Evolutionary conservation across 83 land plant genomes (phyloP), one percentile per base, ranked within the genome.

Genomic region (Diphasiastrum complanatum): DNA sequence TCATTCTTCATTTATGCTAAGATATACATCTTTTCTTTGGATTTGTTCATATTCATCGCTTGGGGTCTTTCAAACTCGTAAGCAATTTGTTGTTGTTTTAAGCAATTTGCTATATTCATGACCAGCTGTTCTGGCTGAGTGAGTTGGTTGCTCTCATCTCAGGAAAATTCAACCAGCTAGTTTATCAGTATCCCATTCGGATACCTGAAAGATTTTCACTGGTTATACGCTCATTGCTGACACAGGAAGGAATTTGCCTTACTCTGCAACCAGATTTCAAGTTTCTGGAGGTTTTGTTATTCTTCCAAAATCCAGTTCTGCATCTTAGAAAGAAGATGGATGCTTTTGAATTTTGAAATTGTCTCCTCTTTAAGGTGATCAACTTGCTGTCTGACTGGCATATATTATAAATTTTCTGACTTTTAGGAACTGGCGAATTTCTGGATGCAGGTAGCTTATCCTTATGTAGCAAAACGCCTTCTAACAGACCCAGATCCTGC

Each of bases 401-500:
- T 18, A 18, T 5, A 48, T 5, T 8, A 40, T 8, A 40, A 40
- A 40, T 40, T 40, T 16, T 16, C 43, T 40, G n/a, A n/a, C n/a
- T n/a, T n/a, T n/a, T n/a, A n/a, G n/a, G n/a, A n/a, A n/a, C n/a
- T n/a, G n/a, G n/a, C n/a, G n/a, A n/a, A n/a, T 22, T 14, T 16
- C 33, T 47, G 56, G 5, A 33, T 70, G 30, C 64, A 92, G 98
- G 98, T 92, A 45, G 98, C 98, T 14, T 92, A 92, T 68, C 98
- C 98, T 27, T 92, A 92, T 66, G 83, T 92, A 31, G 98, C 98
- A 33, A 92, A 92, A 64, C 85, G 98, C 12, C 85, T 92, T 8
- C 63, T 92, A 28, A 92, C 98, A 58, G 98, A 92, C 22, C 98
- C 98, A 55, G 88, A 92, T 64, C 98, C 98, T 35, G 87, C 91